These are phyloP conservation scores for Penicillium brevicompactum DNA, from an alignment of 2,329 filamentous ascomycete genomes.

Conservation along the genomic window DNA sequence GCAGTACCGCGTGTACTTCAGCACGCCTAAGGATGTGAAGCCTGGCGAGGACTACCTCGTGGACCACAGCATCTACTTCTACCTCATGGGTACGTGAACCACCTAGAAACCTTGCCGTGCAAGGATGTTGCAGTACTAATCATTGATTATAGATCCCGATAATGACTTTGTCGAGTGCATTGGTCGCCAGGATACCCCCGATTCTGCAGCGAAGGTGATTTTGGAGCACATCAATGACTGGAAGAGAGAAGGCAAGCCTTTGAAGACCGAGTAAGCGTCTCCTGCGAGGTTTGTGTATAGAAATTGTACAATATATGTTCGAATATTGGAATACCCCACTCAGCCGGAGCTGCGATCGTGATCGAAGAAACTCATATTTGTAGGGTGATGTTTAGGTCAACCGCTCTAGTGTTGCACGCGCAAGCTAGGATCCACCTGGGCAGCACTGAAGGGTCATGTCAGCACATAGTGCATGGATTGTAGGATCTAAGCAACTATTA, in stretches of 20 bases:
- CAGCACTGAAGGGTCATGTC: too few relatives aligned
- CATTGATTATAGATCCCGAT: constrained; percentile 70
- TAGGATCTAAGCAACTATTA: too few relatives aligned
- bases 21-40: constrained; percentile 83
- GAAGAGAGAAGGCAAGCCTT: constrained; percentile 56
- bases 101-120: background rate
- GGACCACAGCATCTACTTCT: constrained; percentile 99
- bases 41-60: constrained; percentile 96
- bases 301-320: constrained; percentile 26
- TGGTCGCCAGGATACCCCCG: constrained; percentile 88
- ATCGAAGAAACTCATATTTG: background rate
- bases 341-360: constrained; percentile 5
- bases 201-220: constrained; percentile 82
- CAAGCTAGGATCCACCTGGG: too few relatives aligned
- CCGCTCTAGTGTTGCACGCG: too few relatives aligned
- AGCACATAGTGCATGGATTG: too few relatives aligned
- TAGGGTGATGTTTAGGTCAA: background rate
- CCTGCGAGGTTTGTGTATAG: constrained; percentile 17
- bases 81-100: constrained; percentile 74
- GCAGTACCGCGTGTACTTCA: constrained; percentile 95
- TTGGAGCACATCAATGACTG: constrained; percentile 81
- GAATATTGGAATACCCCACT: constrained; percentile 33
- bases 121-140: background rate
- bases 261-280: constrained; percentile 47
- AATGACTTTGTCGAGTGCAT: constrained; percentile 98